Base-by-base conservation (phyloP, 2,329 filamentous ascomycete species). In the Apiospora hydei region DNA sequence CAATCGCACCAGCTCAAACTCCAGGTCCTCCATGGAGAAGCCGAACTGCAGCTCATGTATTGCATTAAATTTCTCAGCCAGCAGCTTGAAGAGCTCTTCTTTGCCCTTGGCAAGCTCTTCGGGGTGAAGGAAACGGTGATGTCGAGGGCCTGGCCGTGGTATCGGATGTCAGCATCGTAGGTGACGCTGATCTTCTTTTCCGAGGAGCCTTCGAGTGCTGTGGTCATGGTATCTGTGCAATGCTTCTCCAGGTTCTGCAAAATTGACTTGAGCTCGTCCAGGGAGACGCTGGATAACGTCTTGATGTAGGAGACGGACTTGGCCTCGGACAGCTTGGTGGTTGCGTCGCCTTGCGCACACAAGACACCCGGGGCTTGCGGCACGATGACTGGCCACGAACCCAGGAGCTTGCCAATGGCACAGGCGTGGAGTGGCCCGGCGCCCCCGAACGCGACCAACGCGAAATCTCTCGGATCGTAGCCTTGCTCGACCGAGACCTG, bases 341-440 rank as follows among this genome's bases (percentile, higher is more conserved):
- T 85, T 3, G 83, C 84, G 78, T 88, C 86, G 0, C 85, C 86
- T 71, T 85, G 83, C 2, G 86, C 85, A 72, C 85, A 88, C 0
- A 87, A 78, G 13, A 85, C 84, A 30, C 85, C 86, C 5, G 86
- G 86, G 1, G 84, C 84, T 1, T 84, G 85, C 14, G 86, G 86
- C 2, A 88, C 79, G n/a, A 87, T 86, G n/a, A 88, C 85, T 5
- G 85, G 85, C 83, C 84, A 87, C 2, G 85, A 84, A 0, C 84
- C 84, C 6, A 88, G 81, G 1, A 88, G 81, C 74, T 86, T 82
- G 30, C 85, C 86, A 1, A 87, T 80, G 4, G 85, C 83, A 69
- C 87, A 87, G 4, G 84, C 85, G 73, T 87, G 85, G n/a, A 87
- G 79, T 24, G 86, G 86, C 0, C 86, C 86, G 30, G 85, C 86